Evolutionary conservation across 2,329 filamentous ascomycete genomes (phyloP).

Genomic region (Albophoma yamanashiensis): DNA sequence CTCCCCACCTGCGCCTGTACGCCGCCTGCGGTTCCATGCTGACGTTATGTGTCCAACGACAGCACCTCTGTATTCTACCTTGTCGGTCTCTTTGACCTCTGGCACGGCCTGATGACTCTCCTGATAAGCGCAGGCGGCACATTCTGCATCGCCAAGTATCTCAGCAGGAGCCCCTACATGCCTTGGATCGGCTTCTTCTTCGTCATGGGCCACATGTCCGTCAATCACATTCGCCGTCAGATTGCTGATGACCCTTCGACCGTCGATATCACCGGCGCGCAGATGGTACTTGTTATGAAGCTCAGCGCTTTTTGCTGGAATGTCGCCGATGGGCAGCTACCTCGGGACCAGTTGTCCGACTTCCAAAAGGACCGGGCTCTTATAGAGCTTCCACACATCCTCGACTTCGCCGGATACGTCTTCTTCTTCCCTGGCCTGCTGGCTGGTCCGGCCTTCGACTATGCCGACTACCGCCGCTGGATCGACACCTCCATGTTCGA

Average conservation of each 20-base stretch:
- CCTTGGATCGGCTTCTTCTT: constrained; percentile 94
- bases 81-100: constrained; percentile 86
- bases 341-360: constrained; percentile 70
- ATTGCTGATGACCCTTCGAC: constrained; percentile 51
- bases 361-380: constrained; percentile 78
- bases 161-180: constrained; percentile 80
- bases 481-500: constrained; percentile 94
- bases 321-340: constrained; percentile 79
- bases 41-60: constrained; percentile 2
- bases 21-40: neutral
- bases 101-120: constrained; percentile 72
- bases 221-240: constrained; percentile 80
- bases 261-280: constrained; percentile 86
- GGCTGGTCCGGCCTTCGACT: constrained; percentile 88
- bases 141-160: constrained; percentile 73
- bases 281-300: constrained; percentile 99
- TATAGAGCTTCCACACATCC: constrained; percentile 56
- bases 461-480: constrained; percentile 83
- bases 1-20: neutral
- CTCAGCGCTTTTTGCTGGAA: constrained; percentile 97
- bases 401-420: constrained; percentile 85
- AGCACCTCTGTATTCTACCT: constrained; percentile 83
- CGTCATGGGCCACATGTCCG: constrained; percentile 89
- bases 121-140: constrained; percentile 67
- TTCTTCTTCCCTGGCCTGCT: constrained; percentile 91